Conservation (phyloP, 2,329 filamentous ascomycete species). For the Stachybotrys elegans region DNA sequence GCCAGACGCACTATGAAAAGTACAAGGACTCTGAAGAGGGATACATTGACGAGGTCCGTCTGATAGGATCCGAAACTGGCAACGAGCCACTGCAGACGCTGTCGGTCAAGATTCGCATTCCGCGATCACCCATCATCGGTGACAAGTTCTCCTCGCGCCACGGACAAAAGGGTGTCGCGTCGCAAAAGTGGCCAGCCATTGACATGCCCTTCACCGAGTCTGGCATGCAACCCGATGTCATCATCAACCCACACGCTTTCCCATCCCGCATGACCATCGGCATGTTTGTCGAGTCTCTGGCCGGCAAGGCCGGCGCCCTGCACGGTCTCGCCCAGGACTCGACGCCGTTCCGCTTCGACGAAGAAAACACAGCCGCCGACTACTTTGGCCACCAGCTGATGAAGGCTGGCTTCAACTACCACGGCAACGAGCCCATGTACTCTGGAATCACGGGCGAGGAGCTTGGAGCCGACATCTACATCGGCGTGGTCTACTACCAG, state of each 20-base stretch:
- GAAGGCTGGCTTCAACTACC: constrained; percentile 95
- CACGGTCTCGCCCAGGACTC: constrained; percentile 95
- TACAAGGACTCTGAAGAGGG: constrained; percentile 90
- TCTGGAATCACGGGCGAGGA: constrained; percentile 94
- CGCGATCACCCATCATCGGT: constrained; percentile 85
- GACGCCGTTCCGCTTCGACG: constrained; percentile 91
- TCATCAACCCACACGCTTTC: constrained; percentile 99
- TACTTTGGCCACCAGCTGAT: constrained; percentile 95
- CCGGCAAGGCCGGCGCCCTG: constrained; percentile 88
- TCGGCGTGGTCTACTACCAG: constrained; percentile 97
- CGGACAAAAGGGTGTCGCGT: constrained; percentile 95
- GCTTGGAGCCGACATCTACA: constrained; percentile 90
- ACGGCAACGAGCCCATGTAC: constrained; percentile 98
- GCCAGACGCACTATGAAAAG: constrained; percentile 79
- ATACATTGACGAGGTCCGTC: constrained; percentile 86
- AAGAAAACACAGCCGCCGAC: constrained; percentile 85
- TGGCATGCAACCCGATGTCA: constrained; percentile 93
- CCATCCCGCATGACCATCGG: constrained; percentile 99
- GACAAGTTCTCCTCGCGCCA: constrained; percentile 99
- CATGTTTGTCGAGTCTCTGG: constrained; percentile 97
- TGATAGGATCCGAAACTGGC: constrained; percentile 81
- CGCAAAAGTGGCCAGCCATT: constrained; percentile 87
- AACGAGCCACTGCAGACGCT: constrained; percentile 81
- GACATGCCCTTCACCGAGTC: constrained; percentile 98
- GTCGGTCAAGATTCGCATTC: constrained; percentile 88